Base-by-base conservation (phyloP, 352 stramenopile genomes). In the Globisporangium parvum region DNA sequence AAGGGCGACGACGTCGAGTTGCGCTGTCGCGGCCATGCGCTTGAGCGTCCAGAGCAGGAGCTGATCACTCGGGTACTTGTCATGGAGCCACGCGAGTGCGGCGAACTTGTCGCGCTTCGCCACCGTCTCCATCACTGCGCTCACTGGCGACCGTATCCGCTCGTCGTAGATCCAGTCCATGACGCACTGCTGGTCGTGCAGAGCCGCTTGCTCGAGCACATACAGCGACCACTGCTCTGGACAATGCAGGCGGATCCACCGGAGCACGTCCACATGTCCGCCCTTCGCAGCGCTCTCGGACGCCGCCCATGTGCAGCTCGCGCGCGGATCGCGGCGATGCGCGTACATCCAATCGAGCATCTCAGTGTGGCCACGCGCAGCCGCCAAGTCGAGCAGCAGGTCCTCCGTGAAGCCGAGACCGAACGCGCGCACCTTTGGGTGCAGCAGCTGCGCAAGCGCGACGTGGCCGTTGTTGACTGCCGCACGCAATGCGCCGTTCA, bases 331-430 rank as follows among this genome's bases (percentile, higher is more conserved):
- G 39, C 54, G 39, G 18, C 54, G 54, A 20, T 42, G 45, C 46
- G 35, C 46, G 35, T 54, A 28, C 54, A 60, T 44, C 54, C 54
- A 60, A 21, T 28, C 21, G 35, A 60, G 46, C 10, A 60, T 44
- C 18, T 60, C 33, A 17, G 46, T 4, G 46, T 54, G 46, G 6
- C 54, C 54, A 26, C 54, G 54, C 12, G 54, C n/a, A 6, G 54
- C 54, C 15, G 54, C 54, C 0, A 60, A 18, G 35, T 60, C 44
- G 23, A 53, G 39, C 35, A 60, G 54, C 35, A 33, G 26, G 18
- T 60, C 54, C 21, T 60, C 54, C 17, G 45, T 44, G 46, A 60
- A 60, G 8, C 46, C 47, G 24, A 60, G 37, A 3, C 46, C 40
- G 20, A 54, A 60, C 17, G 37, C n/a, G 45, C 26, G 28, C 47